These are phyloP conservation scores for Cokeromyces recurvatus DNA, from an alignment of 371 early-diverging fungal genomes.

Conservation along the genomic window DNA sequence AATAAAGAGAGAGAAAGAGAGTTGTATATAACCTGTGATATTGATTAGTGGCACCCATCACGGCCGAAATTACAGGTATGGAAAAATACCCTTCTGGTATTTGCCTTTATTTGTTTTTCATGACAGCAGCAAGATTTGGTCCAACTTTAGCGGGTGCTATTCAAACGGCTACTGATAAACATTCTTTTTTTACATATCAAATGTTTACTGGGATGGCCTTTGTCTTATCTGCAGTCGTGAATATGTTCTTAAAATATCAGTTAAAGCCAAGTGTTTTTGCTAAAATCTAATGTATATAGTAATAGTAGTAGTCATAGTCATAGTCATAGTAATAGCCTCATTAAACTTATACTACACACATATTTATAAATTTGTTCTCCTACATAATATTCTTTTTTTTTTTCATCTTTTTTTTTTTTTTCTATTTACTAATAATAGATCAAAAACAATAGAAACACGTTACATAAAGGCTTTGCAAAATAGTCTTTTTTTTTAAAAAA, in stretches of 20 bases:
- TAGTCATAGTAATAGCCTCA: too few relatives aligned
- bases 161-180: conserved; percentile 18
- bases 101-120: conserved; percentile 27
- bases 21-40: neutral
- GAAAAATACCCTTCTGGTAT: conserved; percentile 37
- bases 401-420: too few relatives aligned
- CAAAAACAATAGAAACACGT: too few relatives aligned
- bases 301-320: too few relatives aligned
- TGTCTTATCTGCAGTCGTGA: conserved; percentile 23
- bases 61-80: conserved; percentile 29
- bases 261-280: conserved; percentile 12
- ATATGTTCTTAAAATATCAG: conserved; percentile 19
- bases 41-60: conserved; percentile 36
- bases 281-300: conserved; percentile 19
- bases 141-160: conserved; percentile 36
- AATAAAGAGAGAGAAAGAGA: too few relatives aligned
- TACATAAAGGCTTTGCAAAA: too few relatives aligned
- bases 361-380: too few relatives aligned
- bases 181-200: conserved; percentile 31
- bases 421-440: too few relatives aligned
- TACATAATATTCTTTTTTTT: too few relatives aligned
- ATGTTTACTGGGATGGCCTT: conserved; percentile 34
- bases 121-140: conserved; percentile 27
- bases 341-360: too few relatives aligned
- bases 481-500: too few relatives aligned